A percentile compares a stretch with the other conserved stretches of the same genome.
These are phyloP conservation scores for Priceomyces carsonii DNA, from an alignment of 805 yeast genomes.

Conservation along the genomic window DNA sequence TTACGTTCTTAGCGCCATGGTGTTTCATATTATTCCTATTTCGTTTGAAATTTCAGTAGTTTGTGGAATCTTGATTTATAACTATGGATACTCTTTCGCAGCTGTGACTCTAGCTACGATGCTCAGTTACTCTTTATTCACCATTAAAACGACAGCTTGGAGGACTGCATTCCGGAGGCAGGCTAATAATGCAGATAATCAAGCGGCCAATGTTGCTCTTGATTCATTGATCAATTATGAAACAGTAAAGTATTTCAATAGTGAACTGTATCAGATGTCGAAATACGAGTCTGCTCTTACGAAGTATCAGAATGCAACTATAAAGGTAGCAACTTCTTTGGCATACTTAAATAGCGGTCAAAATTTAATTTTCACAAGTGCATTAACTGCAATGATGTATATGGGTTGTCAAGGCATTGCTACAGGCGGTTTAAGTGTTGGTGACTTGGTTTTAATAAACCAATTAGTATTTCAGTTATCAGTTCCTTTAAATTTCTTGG, in stretches of 20 bases:
- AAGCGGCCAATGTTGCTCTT: conserved; percentile 92
- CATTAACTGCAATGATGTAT: conserved; percentile 96
- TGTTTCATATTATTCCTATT: conserved; percentile 94
- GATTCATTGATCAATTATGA: conserved; percentile 94
- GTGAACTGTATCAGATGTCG: conserved; percentile 75
- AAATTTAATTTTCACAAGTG: conserved; percentile 77
- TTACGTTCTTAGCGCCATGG: conserved; percentile 91
- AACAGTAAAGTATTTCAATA: conserved; percentile 91
- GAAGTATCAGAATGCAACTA: conserved; percentile 71
- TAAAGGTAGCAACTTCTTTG: conserved; percentile 81
- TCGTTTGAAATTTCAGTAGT: conserved; percentile 90
- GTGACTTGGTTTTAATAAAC: conserved; percentile 91
- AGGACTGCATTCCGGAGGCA: conserved; percentile 86
- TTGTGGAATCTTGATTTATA: conserved; percentile 89
- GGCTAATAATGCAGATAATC: conserved; percentile 89
- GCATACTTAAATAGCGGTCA: conserved; percentile 81
- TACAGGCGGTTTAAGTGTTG: conserved; percentile 79
- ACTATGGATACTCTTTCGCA: conserved; percentile 87
- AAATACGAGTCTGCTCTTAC: conserved; percentile 77
- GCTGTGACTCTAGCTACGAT: conserved; percentile 85
- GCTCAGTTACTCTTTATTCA: conserved; percentile 84
- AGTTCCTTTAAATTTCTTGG: conserved; percentile 91
- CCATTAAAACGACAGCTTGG: conserved; percentile 94
- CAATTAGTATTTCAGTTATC: conserved; percentile 95
- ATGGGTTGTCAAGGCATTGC: conserved; percentile 97